Percentiles rank a stretch among this genome's conserved stretches.
These are phyloP conservation scores for Colletotrichum sp. DNA, from an alignment of 2,329 filamentous ascomycete genomes.

Conservation along the genomic window DNA sequence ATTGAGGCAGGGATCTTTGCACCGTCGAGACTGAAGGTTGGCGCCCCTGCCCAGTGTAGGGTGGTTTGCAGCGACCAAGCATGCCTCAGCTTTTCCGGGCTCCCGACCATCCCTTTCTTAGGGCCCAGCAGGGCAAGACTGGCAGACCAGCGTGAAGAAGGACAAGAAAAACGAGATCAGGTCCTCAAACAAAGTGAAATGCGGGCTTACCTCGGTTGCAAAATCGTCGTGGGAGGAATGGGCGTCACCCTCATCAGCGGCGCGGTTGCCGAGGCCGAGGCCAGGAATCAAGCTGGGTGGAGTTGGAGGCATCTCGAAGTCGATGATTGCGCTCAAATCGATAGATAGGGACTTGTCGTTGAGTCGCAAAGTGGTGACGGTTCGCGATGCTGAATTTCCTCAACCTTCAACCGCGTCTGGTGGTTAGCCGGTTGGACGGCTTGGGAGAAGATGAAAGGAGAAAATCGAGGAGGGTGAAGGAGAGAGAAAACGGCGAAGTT, in stretches of 20 bases:
- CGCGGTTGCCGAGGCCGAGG: not conserved
- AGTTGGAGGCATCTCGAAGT: not conserved
- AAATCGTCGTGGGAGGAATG: not conserved
- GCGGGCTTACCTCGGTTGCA: not conserved
- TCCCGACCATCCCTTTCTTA: conserved; percentile 9
- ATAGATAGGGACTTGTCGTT: not conserved
- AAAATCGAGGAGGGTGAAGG: not conserved
- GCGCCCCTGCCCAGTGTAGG: not conserved
- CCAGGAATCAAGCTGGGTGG: not conserved
- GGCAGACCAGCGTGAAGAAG: not conserved
- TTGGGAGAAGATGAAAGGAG: not conserved
- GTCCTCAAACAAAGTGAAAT: not conserved
- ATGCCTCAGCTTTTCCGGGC: not conserved
- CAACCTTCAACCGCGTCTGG: not conserved
- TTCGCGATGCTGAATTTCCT: not conserved
- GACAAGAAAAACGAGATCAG: not conserved
- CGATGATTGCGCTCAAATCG: not conserved
- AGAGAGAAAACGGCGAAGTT: not conserved
- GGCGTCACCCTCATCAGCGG: not conserved
- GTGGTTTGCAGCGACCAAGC: not conserved
- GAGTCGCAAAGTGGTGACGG: not conserved
- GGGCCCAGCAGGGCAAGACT: conserved; percentile 3
- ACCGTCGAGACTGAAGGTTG: not conserved
- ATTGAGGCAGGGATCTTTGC: not conserved
- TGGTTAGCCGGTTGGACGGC: not conserved